Evolutionary conservation across 345 rosid genomes (phyloP), one percentile per base, ranked within the genome.

Genomic region (Camelina neglecta): DNA sequence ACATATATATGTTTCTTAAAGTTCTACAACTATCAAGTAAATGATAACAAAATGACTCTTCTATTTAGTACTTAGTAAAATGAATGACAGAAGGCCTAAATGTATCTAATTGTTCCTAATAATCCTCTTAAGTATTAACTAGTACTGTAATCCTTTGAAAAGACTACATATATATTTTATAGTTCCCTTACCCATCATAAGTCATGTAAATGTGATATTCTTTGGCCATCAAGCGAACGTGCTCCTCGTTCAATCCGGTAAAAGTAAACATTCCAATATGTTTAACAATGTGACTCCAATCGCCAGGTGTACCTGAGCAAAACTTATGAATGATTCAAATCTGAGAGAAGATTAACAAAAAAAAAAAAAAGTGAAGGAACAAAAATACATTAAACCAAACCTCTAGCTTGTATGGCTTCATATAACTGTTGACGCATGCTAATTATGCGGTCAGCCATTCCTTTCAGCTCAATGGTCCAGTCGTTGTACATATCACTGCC

Each of bases 381-480:
- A 6, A 60, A 60, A 60, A 6, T 8, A 1, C 16, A 6, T 6
- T 21, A 11, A 44, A 21, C 11, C n/a, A 74, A 77, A 86, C 95
- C 95, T 85, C 44, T 83, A 57, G 84, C 81, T 41, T 73, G 62
- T 44, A 89, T 67, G 60, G 95, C 92, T 78, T 84, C 87, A 70
- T 67, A 85, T 24, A 90, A 83, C 75, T 85, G 84, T 48, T 86
- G 75, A 47, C 92, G 92, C 90, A 90, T 85, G 88, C 83, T 84
- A 53, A 83, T 82, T 18, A 90, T 87, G 50, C 95, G 85, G 53
- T 85, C 84, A 79, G 87, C 86, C 90, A 90, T 87, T 65, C 81
- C 89, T 84, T 90, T 90, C 78, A 89, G 79, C 79, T 89, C 92
- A 75, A 80, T 48, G 60, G 88, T 87, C 94, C 94, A 89, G 68